Evolutionary conservation across 2,329 filamentous ascomycete species (phyloP).

Genomic region (Fusarium sp.): DNA sequence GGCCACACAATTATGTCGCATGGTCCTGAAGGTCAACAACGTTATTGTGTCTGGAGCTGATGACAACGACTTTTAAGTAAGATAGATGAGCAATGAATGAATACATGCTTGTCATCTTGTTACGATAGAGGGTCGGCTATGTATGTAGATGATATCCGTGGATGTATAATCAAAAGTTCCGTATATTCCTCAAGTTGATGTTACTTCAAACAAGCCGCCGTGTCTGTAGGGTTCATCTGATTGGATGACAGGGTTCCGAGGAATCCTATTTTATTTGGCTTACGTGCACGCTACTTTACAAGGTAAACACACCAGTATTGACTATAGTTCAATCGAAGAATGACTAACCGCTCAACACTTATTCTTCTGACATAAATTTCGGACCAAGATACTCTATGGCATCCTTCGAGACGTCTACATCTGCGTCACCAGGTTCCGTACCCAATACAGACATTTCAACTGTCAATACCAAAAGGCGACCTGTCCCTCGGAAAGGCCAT

Average conservation of each 20-base stretch:
- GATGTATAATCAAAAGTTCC: conserved; percentile 38
- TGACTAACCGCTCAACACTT: not conserved
- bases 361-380: no score
- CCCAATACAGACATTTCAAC: not conserved
- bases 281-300: not conserved
- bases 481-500: conserved; percentile 54
- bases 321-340: not conserved
- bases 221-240: conserved; percentile 7
- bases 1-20: conserved; percentile 96
- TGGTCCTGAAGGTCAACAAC: conserved; percentile 98
- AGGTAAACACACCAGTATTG: not conserved
- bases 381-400: not conserved
- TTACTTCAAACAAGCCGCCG: not conserved
- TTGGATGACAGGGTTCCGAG: conserved; percentile 30
- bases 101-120: conserved; percentile 42
- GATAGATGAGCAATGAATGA: conserved; percentile 43
- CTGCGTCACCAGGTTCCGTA: conserved; percentile 7
- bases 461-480: conserved; percentile 43
- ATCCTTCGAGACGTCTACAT: not conserved
- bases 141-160: conserved; percentile 40
- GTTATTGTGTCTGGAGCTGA: conserved; percentile 92
- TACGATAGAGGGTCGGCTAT: conserved; percentile 42
- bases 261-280: conserved; percentile 25
- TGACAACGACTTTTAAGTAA: conserved; percentile 83
- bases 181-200: conserved; percentile 7